Evolutionary conservation across 202 grass and related monocot species (phyloP), one percentile per base, ranked within the genome.

Genomic region (Setaria italica): DNA sequence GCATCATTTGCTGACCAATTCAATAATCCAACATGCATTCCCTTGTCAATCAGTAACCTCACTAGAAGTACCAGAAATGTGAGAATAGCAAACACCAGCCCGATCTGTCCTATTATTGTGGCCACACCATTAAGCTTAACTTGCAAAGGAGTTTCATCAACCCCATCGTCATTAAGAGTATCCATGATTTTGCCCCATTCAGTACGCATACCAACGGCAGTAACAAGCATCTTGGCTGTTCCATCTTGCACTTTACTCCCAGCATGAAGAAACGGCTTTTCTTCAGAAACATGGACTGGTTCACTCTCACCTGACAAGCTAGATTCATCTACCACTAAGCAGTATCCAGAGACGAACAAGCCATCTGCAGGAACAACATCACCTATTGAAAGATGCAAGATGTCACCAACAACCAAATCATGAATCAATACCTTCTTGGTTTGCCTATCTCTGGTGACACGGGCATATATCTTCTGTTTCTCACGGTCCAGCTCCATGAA

Each of bases 181-280:
- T 82, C 88, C 95, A 98, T 91, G 84, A 98, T 85, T 88, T 85
- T 94, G 15, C 93, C 96, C 96, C 96, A 98, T 54, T 98, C 96
- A 25, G 96, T 98, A 67, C 81, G 91, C 15, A 84, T 88, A 55
- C 96, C 96, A 25, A 98, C 93, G 0, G 91, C 73, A 34, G 90
- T 95, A 50, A 94, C 96, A 71, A 98, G 59, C 90, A 98, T 98
- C 77, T 80, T 92, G 34, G 91, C 91, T 1, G 93, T 80, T 10
- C 95, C 95, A 92, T 98, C 91, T 65, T 90, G 83, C 62, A 98
- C 93, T 71, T 92, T 98, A 91, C 90, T 95, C 63, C 93, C 95
- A 39, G 90, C 84, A 83, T 91, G 90, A 32, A 95, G 79, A 88
- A 95, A 91, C n/a, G 91, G 93, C 37, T 88, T 94, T 72, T 94